A percentile compares a stretch with the other conserved stretches of the same genome.
These are phyloP conservation scores for Neurospora discreta DNA, from an alignment of 495 filamentous ascomycete species.

Conservation along the genomic window DNA sequence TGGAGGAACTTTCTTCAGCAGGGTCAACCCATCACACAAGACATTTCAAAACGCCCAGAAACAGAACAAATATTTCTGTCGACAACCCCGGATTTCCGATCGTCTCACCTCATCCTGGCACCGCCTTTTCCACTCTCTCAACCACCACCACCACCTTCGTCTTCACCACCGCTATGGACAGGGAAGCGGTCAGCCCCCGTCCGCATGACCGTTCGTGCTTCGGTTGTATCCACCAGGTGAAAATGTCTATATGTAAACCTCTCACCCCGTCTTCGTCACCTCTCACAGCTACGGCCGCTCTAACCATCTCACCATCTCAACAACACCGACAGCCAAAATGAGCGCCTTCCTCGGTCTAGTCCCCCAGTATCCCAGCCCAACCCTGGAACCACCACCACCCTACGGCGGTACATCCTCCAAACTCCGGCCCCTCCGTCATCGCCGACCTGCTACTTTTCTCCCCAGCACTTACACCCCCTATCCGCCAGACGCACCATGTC, in stretches of 20 bases:
- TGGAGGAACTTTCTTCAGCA: neutral
- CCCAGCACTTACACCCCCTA: conserved; percentile 10
- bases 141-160: neutral
- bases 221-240: neutral
- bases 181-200: neutral
- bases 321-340: conserved; percentile 6
- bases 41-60: neutral
- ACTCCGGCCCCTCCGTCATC: conserved; percentile 11
- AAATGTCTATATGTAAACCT: neutral
- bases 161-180: neutral
- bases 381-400: conserved; percentile 1
- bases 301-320: neutral
- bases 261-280: neutral
- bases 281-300: neutral
- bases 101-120: neutral
- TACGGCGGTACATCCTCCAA: conserved; percentile 6
- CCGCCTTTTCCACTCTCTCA: neutral
- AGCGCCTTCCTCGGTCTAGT: conserved; percentile 14
- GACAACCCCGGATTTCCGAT: neutral
- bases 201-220: neutral
- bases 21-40: neutral
- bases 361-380: conserved; percentile 3
- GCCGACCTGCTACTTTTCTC: conserved; percentile 2
- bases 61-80: neutral
- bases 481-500: conserved; percentile 2